Percentiles rank a stretch among this genome's conserved stretches.
phyloP scores from a whole-genome alignment of 495 filamentous ascomycete genomes.

The Platismatia glauca region DNA sequence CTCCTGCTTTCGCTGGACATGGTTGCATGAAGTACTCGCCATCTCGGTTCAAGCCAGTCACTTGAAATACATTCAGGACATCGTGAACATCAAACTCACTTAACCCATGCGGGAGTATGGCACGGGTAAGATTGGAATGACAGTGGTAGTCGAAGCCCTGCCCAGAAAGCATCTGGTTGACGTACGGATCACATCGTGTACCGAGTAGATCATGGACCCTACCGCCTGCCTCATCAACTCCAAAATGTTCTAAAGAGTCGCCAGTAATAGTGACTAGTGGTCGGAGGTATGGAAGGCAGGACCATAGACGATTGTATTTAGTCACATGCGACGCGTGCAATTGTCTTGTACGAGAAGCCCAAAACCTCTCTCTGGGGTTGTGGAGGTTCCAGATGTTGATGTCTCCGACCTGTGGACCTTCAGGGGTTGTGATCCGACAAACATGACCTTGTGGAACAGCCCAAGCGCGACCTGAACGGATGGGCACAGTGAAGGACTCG shows the following conservation, averaged over 20 bases:
- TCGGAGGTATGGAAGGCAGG: conserved; percentile 63
- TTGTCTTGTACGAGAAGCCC: conserved; percentile 70
- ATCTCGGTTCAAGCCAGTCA: conserved; percentile 61
- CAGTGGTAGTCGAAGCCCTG: conserved; percentile 70
- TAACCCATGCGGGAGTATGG: conserved; percentile 56
- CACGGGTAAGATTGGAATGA: conserved; percentile 69
- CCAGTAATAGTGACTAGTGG: conserved; percentile 63
- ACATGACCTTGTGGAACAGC: conserved; percentile 52
- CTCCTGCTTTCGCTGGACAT: conserved; percentile 54
- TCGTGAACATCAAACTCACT: conserved; percentile 70
- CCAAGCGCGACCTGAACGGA: conserved; percentile 56
- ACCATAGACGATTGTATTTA: conserved; percentile 65
- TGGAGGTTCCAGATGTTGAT: conserved; percentile 71
- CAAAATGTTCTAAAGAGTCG: conserved; percentile 54
- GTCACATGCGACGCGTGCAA: conserved; percentile 66
- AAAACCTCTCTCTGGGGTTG: conserved; percentile 70
- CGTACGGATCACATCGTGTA: conserved; percentile 68
- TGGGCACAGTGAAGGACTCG: conserved; percentile 40
- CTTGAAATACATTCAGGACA: conserved; percentile 75
- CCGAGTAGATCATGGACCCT: conserved; percentile 50
- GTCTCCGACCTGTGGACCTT: conserved; percentile 72
- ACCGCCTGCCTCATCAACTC: conserved; percentile 40
- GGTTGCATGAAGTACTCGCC: conserved; percentile 71
- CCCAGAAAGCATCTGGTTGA: conserved; percentile 61
- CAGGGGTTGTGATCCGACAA: conserved; percentile 60